Conservation (phyloP, 2,329 filamentous ascomycete species). For the Nigrospora osmanthi region DNA sequence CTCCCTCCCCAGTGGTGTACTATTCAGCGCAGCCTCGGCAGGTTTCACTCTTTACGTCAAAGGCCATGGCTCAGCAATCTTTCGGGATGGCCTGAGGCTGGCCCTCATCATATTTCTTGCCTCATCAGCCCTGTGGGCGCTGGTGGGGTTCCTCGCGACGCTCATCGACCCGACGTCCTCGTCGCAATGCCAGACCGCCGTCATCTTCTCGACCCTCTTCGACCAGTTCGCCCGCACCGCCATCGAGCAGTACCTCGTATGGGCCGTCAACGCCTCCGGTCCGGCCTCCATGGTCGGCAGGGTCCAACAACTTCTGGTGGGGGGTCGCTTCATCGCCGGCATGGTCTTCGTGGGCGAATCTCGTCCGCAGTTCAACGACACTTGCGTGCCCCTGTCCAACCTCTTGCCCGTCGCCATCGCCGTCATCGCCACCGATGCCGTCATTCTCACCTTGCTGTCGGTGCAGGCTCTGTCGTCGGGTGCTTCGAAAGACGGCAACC, state of each 20-base stretch:
- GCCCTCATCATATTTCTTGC: slow-evolving; percentile 49
- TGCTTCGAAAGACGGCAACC: slow-evolving; percentile 17
- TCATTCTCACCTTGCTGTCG: slow-evolving; percentile 34
- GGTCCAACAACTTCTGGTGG: slow-evolving; percentile 37
- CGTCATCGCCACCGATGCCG: slow-evolving; percentile 34
- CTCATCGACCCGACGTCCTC: slow-evolving; percentile 34
- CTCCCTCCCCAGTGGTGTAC: slow-evolving; percentile 34
- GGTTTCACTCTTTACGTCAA: slow-evolving; percentile 36
- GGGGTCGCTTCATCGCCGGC: slow-evolving; percentile 42
- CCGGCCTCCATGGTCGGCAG: slow-evolving; percentile 26
- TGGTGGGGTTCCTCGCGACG: slow-evolving; percentile 41
- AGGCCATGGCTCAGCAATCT: slow-evolving; percentile 38
- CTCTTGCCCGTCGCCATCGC: slow-evolving; percentile 35
- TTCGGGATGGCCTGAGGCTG: slow-evolving; percentile 55
- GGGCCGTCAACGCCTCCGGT: slow-evolving; percentile 35
- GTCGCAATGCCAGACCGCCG: slow-evolving; percentile 41
- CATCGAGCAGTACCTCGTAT: slow-evolving; percentile 46
- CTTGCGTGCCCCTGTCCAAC: slow-evolving; percentile 42
- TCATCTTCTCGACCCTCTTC: slow-evolving; percentile 44
- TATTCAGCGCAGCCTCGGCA: slow-evolving; percentile 43
- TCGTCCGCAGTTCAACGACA: slow-evolving; percentile 40
- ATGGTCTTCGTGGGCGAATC: slow-evolving; percentile 47
- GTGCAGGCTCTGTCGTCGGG: slow-evolving; percentile 29
- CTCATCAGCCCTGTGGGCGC: slow-evolving; percentile 44
- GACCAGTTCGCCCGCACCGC: slow-evolving; percentile 49